phyloP scores from a whole-genome alignment of 2,329 filamentous ascomycete genomes.

The Nigrospora osmanthi region DNA sequence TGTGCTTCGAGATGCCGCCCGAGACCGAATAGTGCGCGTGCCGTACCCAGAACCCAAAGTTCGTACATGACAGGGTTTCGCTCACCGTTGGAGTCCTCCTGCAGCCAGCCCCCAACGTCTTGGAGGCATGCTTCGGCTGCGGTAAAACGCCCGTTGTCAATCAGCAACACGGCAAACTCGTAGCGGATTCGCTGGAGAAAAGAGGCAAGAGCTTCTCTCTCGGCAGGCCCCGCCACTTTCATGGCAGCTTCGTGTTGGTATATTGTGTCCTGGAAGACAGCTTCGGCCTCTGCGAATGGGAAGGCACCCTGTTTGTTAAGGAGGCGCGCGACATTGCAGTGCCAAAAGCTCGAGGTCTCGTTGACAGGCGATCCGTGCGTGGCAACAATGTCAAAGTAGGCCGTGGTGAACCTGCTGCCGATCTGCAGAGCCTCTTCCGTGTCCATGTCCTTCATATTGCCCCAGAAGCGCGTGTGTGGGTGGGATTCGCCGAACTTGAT shows the following conservation, averaged over 20 bases:
- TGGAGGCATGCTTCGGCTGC: not conserved
- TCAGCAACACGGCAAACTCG: not conserved
- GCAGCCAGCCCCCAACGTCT: not conserved
- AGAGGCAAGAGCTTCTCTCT: not conserved
- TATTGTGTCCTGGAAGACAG: not conserved
- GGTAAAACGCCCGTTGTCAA: not conserved
- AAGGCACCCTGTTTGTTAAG: slow-evolving; percentile 1
- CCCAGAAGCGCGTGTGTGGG: slow-evolving; percentile 1
- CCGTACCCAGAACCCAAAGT: not conserved
- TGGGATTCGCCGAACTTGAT: slow-evolving; percentile 3
- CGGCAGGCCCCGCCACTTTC: not conserved
- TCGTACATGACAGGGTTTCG: not conserved
- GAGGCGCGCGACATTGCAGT: not conserved
- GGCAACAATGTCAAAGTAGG: slow-evolving; percentile 3
- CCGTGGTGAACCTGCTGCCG: not conserved
- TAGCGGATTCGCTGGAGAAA: not conserved
- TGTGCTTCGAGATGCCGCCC: not conserved
- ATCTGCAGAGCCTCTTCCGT: not conserved
- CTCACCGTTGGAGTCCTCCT: not conserved
- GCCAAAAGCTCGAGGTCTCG: not conserved
- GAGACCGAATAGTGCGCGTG: not conserved
- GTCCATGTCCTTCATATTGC: not conserved
- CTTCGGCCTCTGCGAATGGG: not conserved
- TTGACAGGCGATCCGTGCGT: not conserved
- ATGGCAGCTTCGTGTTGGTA: not conserved